Evolutionary conservation across 495 filamentous ascomycete genomes (phyloP), one percentile per base, ranked within the genome.

Genomic region (Aspergillus affinis): DNA sequence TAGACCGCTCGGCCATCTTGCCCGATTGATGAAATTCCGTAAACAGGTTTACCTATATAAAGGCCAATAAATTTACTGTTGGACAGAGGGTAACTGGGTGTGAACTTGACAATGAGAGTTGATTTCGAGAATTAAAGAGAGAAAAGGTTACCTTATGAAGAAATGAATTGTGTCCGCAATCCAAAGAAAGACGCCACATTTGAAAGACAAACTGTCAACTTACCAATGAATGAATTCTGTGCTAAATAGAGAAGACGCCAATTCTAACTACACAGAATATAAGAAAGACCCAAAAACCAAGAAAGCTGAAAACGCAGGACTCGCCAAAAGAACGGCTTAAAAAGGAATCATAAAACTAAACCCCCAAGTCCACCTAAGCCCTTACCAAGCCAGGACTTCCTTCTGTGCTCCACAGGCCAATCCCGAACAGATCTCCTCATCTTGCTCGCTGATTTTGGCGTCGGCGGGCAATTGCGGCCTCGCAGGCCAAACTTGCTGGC

Each of bases 401-500:
- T 61, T 70, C 61, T 70, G 57, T 13, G 56, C 48, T 48, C 65
- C 65, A 63, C 71, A 74, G 23, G 61, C 61, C 10, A 74, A 36
- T 49, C 53, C 55, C 0, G 65, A 55, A 17, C 69, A 71, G 10
- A 74, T 59, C 30, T 55, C 58, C 60, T 74, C 71, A 54, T 74
- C 71, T 41, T 67, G 66, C 26, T 65, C 67, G 32, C 64, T 72
- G 0, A 71, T 57, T 10, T 57, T 48, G 17, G 67, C 30, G 46
- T 69, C 59, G 9, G 57, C 51, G 2, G 64, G 49, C n/a, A 69
- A 46, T 27, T 69, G 67, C 45, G 63, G 68, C 27, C 62, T 70
- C 3, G 79, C 79, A 5, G 80, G 79, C 75, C 75, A 81, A 17
- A 79, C 72, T 61, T 82, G 70, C 48, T 61, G 47, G 3, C 70